Base-by-base conservation (phyloP, 1,284 basidiomycete genomes). In the Cutaneotrichosporon spelunceum region DNA sequence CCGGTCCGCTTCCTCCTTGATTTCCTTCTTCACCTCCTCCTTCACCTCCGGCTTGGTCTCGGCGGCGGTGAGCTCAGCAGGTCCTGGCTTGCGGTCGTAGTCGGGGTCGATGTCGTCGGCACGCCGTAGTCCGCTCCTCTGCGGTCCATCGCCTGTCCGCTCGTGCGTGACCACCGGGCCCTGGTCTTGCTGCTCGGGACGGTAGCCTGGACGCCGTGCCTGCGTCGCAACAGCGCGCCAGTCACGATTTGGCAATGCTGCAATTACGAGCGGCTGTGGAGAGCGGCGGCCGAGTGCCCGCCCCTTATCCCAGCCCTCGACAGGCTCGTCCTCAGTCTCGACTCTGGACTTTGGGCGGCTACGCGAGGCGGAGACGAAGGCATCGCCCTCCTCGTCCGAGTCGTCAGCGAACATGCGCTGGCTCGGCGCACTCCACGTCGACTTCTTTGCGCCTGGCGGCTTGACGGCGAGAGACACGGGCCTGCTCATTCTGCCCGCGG, bases 221-320 rank as follows among this genome's bases (percentile, higher is more conserved):
- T 53, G 33, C 9, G 48, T 36, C 80, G 67, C 82, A 23, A 78
- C 77, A 83, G 87, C 87, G 50, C 90, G 82, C 93, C 93, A 97
- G 74, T 96, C 93, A 36, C 85, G 84, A 72, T 96, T 93, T 66
- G 91, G 83, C 47, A 89, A 81, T 0, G 90, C 82, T 4, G 91
- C 87, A 54, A 97, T 96, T 33, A 94, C 85, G 13, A 95, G 83
- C 0, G 89, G 89, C 3, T 82, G 84, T 50, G 87, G 74, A 16
- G 73, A 65, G 84, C 65, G 84, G 84, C 21, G 24, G 84, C 68
- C 86, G 84, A 64, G 82, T 80, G 73, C 33, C 1, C 54, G 36
- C 4, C 65, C 65, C 29, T 63, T 66, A 2, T 88, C 86, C 70
- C 90, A 89, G 1, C 84, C 86, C 10, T 86, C 85, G 55, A 91